These are phyloP conservation scores for Wickerhamiella nectarea DNA, from an alignment of 805 yeast genomes.

Conservation along the genomic window DNA sequence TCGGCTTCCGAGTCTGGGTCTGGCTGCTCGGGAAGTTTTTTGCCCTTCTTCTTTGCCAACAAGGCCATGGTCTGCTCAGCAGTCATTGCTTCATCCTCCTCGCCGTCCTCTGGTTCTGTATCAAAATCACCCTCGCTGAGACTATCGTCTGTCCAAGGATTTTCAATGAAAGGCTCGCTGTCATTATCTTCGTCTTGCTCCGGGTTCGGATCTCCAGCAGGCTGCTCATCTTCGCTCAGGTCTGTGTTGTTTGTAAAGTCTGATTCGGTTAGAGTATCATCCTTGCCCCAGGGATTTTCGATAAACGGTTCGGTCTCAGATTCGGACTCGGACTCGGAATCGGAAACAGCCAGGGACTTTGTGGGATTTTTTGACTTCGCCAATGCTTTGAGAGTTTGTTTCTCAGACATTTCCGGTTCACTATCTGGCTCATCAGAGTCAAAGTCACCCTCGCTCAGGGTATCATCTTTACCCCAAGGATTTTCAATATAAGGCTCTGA, in stretches of 20 bases:
- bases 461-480: conserved; percentile 13
- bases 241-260: conserved; percentile 13
- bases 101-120: conserved; percentile 14
- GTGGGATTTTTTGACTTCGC: background rate
- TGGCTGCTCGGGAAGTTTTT: conserved; percentile 9
- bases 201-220: background rate
- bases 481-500: conserved; percentile 15
- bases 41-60: conserved; percentile 12
- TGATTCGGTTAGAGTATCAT: conserved; percentile 13
- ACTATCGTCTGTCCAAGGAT: conserved; percentile 12
- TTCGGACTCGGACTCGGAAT: background rate
- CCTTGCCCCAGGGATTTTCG: conserved; percentile 11
- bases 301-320: conserved; percentile 4
- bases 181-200: background rate
- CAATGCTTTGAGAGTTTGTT: background rate
- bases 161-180: conserved; percentile 8
- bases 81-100: conserved; percentile 11
- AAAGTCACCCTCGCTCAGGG: conserved; percentile 17
- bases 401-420: background rate
- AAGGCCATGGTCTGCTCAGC: conserved; percentile 17
- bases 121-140: conserved; percentile 19
- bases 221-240: conserved; percentile 8
- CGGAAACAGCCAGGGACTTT: background rate
- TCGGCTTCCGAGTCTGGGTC: conserved; percentile 11
- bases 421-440: conserved; percentile 16